Percentiles rank a stretch among this genome's conserved stretches.
These are phyloP conservation scores for Fusarium ambrosium DNA, from an alignment of 2,329 filamentous ascomycete species.

Conservation along the genomic window DNA sequence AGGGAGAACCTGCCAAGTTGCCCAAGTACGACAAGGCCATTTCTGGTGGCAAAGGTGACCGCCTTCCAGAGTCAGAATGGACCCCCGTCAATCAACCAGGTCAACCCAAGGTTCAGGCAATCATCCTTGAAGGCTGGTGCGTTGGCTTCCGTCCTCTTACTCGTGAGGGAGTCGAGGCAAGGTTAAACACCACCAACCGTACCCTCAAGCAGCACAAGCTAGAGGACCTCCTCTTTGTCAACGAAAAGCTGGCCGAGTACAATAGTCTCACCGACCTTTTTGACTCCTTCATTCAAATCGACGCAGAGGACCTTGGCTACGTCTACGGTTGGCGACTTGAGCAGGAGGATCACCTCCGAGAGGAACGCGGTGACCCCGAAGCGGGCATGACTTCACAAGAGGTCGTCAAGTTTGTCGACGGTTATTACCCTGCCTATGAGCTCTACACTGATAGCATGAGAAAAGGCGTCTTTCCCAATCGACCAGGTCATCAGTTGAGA, in stretches of 20 bases:
- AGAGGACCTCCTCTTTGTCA: slow-evolving; percentile 65
- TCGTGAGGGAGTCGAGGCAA: slow-evolving; percentile 64
- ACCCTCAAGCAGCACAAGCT: slow-evolving; percentile 63
- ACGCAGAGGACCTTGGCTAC: slow-evolving; percentile 79
- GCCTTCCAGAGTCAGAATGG: slow-evolving; percentile 74
- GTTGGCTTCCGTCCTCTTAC: slow-evolving; percentile 81
- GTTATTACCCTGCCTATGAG: slow-evolving; percentile 80
- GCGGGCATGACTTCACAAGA: slow-evolving; percentile 86
- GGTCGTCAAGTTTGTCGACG: slow-evolving; percentile 79
- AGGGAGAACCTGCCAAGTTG: slow-evolving; percentile 66
- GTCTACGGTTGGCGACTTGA: slow-evolving; percentile 89
- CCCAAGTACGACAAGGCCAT: slow-evolving; percentile 89
- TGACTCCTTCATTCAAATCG: slow-evolving; percentile 69
- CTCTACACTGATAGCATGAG: slow-evolving; percentile 73
- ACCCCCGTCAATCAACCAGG: slow-evolving; percentile 65
- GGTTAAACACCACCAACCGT: slow-evolving; percentile 64
- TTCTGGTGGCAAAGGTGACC: slow-evolving; percentile 82
- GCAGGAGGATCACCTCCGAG: slow-evolving; percentile 80
- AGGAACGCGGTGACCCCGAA: slow-evolving; percentile 66
- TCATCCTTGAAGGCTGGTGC: slow-evolving; percentile 93
- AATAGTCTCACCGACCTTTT: slow-evolving; percentile 64
- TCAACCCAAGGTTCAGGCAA: slow-evolving; percentile 67
- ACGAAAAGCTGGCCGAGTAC: slow-evolving; percentile 62
- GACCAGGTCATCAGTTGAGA: slow-evolving; percentile 69
- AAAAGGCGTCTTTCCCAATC: slow-evolving; percentile 66